Evolutionary conservation across 108 stramenopile species (phyloP), one percentile per base, ranked within the genome.

Genomic region (Cyclotella sp.): DNA sequence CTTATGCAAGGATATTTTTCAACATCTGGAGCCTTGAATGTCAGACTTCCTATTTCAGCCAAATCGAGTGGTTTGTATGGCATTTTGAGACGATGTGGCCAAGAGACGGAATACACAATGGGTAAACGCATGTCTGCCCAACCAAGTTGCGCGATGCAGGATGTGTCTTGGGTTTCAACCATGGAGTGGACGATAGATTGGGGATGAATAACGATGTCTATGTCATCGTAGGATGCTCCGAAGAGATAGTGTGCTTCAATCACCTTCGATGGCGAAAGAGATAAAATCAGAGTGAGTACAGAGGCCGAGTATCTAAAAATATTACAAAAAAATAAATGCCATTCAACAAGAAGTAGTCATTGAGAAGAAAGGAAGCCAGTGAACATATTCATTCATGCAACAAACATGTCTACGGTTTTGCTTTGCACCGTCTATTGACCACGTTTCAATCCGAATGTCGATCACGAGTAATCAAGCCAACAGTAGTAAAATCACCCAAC

Each of bases 71-170:
- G 95, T 75, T 84, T 92, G 90, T 93, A 95, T 9, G 91, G 90
- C 96, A 97, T 98, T 68, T 85, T 88, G 19, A 98, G 77, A 46
- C 98, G 90, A 73, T 97, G 97, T 9, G 98, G 98, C 98, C 98
- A 98, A 8, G 95, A 92, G 26, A 97, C 87, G 42, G 93, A 93
- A 86, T 98, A 98, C 11, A 98, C 96, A 29, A 98, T 77, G 44
- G 98, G 98, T 22, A 98, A 76, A 61, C 98, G 89, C 98, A 98
- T 98, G 73, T 98, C 98, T 7, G 98, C 96, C 98, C 96, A 97
- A 11, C 97, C 98, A 34, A 97, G 66, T 83, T 98, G 98, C 16
- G 96, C 97, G 45, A 98, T 91, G 64, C 96, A 96, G 44, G 93
- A 94, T 22, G 96, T 98, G 83, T 98, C 98, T 84, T 96, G 93